Evolutionary conservation across 805 yeast species (phyloP), one percentile per base, ranked within the genome.

Genomic region (Zygosaccharomyces gambellarensis): DNA sequence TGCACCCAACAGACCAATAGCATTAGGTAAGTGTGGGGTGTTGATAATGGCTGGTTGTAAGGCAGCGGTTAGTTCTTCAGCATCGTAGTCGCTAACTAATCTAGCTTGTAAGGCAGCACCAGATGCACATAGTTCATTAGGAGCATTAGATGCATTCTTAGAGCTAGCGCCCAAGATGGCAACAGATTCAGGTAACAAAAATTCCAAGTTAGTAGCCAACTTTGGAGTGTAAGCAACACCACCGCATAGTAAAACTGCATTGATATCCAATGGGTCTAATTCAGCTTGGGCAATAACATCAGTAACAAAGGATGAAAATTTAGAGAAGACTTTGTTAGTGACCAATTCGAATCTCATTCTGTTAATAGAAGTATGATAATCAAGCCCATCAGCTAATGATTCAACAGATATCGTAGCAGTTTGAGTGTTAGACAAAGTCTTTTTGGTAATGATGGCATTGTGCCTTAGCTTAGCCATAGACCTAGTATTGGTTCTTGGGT

Each of bases 91-190:
- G 55, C 85, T 74, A 62, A 92, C 76, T 53, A 81, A 65, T 34
- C 95, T 82, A 45, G 97, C 99, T 78, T 94, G 98, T 67, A 92
- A 79, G 55, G 98, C 97, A 51, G 97, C 95, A 72, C 99, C 99
- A 65, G 95, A 84, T 56, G 95, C 83, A 56, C 85, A 76, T 63
- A 90, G 77, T 75, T 94, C 98, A 64, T 87, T 83, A 52, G 99
- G 97, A 72, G 87, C 81, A 53, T 83, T 67, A 49, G 94, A 87
- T 71, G 88, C 89, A 53, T 86, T 60, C 68, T 87, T 92, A 53
- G 77, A 64, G 31, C 85, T 72, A 57, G 98, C 96, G 23, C 97
- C 83, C 53, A 82, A 75, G 47, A 90, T 78, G 32, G 62, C 62
- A 46, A 74, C 78, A 43, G 84, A 68, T 68, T 86, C 94, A 55